Conservation (phyloP, 179 eudicot genomes). For the Patellifolia procumbens region DNA sequence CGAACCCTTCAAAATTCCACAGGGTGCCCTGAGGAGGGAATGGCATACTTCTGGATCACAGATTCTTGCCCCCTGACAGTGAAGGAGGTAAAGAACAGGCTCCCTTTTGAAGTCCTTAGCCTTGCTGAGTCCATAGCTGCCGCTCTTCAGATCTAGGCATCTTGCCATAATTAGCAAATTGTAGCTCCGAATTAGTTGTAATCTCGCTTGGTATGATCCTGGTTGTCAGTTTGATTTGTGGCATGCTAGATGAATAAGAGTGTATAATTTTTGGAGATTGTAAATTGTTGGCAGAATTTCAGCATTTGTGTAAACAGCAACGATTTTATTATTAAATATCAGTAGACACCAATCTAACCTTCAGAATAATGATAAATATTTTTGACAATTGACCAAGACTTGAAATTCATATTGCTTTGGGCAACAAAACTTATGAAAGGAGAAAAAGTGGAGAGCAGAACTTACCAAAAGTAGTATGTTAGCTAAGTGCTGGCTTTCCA, state of each 20-base stretch:
- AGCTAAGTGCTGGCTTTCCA: too few relatives aligned
- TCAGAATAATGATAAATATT: too few relatives aligned
- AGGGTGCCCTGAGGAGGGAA: conserved; percentile 73
- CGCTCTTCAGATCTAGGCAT: conserved; percentile 64
- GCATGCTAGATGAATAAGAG: background rate
- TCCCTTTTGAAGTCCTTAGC: conserved; percentile 89
- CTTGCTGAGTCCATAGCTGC: conserved; percentile 81
- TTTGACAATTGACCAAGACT: too few relatives aligned
- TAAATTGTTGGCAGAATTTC: conserved; percentile 1
- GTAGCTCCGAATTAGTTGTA: background rate
- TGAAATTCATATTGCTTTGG: too few relatives aligned
- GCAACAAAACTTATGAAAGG: too few relatives aligned
- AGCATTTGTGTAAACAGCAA: conserved; percentile 1
- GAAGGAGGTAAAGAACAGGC: conserved; percentile 63
- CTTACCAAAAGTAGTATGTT: too few relatives aligned
- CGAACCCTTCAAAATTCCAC: background rate
- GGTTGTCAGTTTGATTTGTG: too few relatives aligned
- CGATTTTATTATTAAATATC: too few relatives aligned
- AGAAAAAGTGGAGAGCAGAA: too few relatives aligned
- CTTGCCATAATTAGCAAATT: background rate
- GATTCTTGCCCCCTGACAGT: conserved; percentile 91
- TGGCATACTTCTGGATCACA: conserved; percentile 91
- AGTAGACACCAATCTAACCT: background rate
- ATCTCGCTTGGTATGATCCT: background rate
- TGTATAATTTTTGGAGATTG: background rate